These are phyloP conservation scores for Adansonia digitata DNA, from an alignment of 345 rosid genomes.

Conservation along the genomic window DNA sequence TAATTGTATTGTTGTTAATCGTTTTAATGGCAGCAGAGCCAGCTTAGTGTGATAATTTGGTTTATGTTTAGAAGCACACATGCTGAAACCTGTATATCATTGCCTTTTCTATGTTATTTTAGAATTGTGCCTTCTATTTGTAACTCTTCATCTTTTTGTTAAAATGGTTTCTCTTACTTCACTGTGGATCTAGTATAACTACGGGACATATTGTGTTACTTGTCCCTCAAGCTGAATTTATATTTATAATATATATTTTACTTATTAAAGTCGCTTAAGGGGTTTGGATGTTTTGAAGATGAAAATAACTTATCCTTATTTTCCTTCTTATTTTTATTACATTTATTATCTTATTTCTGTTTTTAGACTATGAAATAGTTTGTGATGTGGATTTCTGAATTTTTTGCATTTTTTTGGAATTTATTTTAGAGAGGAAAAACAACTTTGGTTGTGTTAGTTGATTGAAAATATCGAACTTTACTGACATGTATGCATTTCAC, in stretches of 20 bases:
- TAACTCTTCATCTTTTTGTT: background rate
- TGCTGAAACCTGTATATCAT: background rate
- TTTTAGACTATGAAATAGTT: background rate
- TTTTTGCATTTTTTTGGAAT: background rate
- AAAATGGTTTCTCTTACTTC: background rate
- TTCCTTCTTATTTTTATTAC: background rate
- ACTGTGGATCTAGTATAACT: background rate
- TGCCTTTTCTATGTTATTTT: background rate
- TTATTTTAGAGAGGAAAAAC: background rate
- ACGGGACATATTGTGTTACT: background rate
- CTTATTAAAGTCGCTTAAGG: background rate
- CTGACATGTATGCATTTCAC: background rate
- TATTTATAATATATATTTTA: background rate
- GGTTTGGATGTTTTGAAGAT: background rate
- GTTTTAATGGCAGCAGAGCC: background rate
- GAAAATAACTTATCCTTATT: background rate
- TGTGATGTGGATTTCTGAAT: background rate
- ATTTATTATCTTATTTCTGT: background rate
- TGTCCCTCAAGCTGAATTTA: background rate
- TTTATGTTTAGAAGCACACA: background rate
- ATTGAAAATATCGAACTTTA: background rate
- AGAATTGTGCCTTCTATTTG: background rate
- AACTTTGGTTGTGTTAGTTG: background rate
- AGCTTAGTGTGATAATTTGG: background rate
- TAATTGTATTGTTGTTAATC: conserved; percentile 23